A percentile compares a stretch with the other conserved stretches of the same genome.
phyloP scores from a whole-genome alignment of 2,329 filamentous ascomycete species.

The Microcyclosporella mali region DNA sequence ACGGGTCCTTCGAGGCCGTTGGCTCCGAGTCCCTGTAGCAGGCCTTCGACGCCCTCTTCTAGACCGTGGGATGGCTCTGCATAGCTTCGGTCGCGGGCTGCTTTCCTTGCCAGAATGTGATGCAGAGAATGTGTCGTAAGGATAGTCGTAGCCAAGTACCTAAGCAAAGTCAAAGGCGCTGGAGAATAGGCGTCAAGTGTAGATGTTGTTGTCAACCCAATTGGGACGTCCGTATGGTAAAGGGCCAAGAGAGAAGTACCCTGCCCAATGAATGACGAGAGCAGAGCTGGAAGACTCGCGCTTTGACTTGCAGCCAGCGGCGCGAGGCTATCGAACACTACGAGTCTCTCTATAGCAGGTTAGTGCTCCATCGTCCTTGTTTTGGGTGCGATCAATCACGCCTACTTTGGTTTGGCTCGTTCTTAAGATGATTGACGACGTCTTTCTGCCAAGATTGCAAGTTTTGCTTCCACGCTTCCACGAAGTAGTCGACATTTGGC shows the following conservation, averaged over 20 bases:
- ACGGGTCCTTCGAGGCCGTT: slow-evolving; percentile 58
- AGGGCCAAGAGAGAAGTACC: slow-evolving; percentile 66
- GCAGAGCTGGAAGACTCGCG: slow-evolving; percentile 59
- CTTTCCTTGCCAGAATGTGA: slow-evolving; percentile 67
- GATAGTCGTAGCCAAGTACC: slow-evolving; percentile 83
- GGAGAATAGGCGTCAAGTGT: slow-evolving; percentile 53
- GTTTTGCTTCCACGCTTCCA: slow-evolving; percentile 38
- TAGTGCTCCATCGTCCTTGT: slow-evolving; percentile 4
- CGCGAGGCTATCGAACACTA: slow-evolving; percentile 77
- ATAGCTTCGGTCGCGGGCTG: slow-evolving; percentile 68
- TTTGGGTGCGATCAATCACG: not conserved
- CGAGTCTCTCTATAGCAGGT: slow-evolving; percentile 53
- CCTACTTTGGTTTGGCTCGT: slow-evolving; percentile 19
- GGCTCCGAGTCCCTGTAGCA: slow-evolving; percentile 60
- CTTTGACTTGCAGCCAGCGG: slow-evolving; percentile 53
- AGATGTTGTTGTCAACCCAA: slow-evolving; percentile 27
- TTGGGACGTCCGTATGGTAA: slow-evolving; percentile 76
- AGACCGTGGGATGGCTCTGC: slow-evolving; percentile 74
- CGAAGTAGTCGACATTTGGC: slow-evolving; percentile 58
- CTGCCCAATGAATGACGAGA: slow-evolving; percentile 63
- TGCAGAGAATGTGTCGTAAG: slow-evolving; percentile 66
- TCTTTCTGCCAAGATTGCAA: slow-evolving; percentile 28
- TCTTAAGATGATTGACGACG: slow-evolving; percentile 20
- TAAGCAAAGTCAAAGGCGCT: slow-evolving; percentile 63
- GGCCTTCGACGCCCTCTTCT: slow-evolving; percentile 68